phyloP scores from a whole-genome alignment of 495 filamentous ascomycete species.

The Aspergillus campestris region DNA sequence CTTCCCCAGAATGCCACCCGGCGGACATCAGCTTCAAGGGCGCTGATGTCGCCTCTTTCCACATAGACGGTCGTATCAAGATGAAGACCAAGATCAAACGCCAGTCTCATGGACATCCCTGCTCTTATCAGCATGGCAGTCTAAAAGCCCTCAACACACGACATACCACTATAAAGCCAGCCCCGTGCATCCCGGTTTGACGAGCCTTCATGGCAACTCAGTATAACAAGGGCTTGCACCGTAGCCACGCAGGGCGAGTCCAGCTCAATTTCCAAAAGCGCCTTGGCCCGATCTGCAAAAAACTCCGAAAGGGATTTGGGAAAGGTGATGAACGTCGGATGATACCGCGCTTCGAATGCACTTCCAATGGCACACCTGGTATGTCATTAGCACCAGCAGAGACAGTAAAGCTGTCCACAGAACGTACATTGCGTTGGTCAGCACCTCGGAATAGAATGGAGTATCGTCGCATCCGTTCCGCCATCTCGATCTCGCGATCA shows the following conservation, averaged over 20 bases:
- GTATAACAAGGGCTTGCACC: conserved; percentile 39
- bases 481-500: conserved; percentile 33
- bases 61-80: conserved; percentile 41
- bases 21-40: conserved; percentile 36
- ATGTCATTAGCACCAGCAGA: background rate
- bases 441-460: conserved; percentile 41
- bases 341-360: conserved; percentile 39
- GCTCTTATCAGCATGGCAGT: conserved; percentile 3
- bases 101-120: conserved; percentile 46
- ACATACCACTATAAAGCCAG: conserved; percentile 41
- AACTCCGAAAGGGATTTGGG: conserved; percentile 41
- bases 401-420: background rate
- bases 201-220: conserved; percentile 40
- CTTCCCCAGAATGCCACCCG: conserved; percentile 42
- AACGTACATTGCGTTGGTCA: conserved; percentile 43
- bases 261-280: conserved; percentile 40
- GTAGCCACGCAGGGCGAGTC: conserved; percentile 44
- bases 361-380: conserved; percentile 40
- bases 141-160: background rate
- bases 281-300: conserved; percentile 42
- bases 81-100: conserved; percentile 42
- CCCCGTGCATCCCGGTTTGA: conserved; percentile 42
- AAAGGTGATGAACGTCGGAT: conserved; percentile 39
- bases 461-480: conserved; percentile 35
- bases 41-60: conserved; percentile 32